Conservation (phyloP, 78 protist genomes). For the Reticulomyxa filosa region DNA sequence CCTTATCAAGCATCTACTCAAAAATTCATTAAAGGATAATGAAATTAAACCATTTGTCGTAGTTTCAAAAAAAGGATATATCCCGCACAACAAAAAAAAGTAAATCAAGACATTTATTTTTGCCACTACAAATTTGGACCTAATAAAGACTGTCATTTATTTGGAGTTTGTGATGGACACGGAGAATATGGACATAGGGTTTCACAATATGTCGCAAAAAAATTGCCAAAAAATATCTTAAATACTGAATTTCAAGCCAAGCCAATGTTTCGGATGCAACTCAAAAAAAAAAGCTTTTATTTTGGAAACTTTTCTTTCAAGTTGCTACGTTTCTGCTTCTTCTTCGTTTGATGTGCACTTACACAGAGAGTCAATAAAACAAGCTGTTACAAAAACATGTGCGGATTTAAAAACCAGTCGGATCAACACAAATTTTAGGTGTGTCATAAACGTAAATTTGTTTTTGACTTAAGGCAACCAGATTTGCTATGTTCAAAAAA, state of each 20-base stretch:
- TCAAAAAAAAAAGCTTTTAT: too few species aligned
- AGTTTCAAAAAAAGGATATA: not conserved
- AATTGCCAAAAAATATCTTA: not conserved
- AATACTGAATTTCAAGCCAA: not conserved
- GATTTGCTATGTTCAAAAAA: too few species aligned
- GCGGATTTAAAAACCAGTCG: not conserved
- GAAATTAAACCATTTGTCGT: too few species aligned
- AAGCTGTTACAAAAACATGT: not conserved
- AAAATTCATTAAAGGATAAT: too few species aligned
- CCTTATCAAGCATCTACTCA: too few species aligned
- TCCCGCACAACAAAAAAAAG: conserved; percentile 2
- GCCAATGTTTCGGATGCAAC: not conserved
- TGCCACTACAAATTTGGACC: not conserved
- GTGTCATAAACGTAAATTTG: too few species aligned
- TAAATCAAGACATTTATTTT: conserved; percentile 1
- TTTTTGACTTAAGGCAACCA: too few species aligned
- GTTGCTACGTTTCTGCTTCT: too few species aligned
- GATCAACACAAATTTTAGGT: conserved; percentile 4
- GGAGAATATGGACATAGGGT: conserved; percentile 2
- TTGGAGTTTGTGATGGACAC: conserved; percentile 1
- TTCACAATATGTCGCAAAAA: not conserved
- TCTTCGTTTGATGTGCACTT: too few species aligned
- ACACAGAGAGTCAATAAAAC: not conserved
- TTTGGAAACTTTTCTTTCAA: too few species aligned
- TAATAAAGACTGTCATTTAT: not conserved